Percentiles rank a stretch among this genome's conserved stretches.
Evolutionary conservation across 228 moss, liverwort and hornwort species (phyloP).

Genomic region (Sphagnum magellanicum): DNA sequence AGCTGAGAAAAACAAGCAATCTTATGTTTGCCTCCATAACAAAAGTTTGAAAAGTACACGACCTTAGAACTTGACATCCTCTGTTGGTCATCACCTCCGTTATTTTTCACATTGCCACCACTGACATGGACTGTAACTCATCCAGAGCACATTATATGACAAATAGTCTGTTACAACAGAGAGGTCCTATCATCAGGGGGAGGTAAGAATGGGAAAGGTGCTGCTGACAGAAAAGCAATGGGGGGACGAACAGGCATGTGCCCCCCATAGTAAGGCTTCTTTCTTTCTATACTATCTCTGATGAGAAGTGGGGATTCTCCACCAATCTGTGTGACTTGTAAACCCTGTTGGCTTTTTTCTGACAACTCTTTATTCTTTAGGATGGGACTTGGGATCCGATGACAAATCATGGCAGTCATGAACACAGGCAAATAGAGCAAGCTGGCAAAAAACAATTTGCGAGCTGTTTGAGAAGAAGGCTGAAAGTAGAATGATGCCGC

Average conservation of each 20-base stretch:
- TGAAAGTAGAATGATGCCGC: constrained; percentile 58
- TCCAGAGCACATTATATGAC: too few relatives aligned
- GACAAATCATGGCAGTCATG: constrained; percentile 88
- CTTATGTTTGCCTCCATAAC: too few relatives aligned
- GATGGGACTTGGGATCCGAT: constrained; percentile 65
- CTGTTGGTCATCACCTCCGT: too few relatives aligned
- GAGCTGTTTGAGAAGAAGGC: constrained; percentile 58
- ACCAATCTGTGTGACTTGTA: constrained; percentile 5
- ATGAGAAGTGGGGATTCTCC: constrained; percentile 12
- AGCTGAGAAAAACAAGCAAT: too few relatives aligned
- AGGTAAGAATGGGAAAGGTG: constrained; percentile 94
- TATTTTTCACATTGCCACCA: too few relatives aligned
- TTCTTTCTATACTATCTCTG: constrained; percentile 11
- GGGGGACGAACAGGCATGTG: constrained; percentile 40
- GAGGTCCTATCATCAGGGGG: constrained; percentile 57
- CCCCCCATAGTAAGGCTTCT: constrained; percentile 16
- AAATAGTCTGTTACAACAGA: too few relatives aligned
- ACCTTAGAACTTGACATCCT: too few relatives aligned
- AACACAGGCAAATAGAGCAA: constrained; percentile 70
- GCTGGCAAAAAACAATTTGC: constrained; percentile 69
- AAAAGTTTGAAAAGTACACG: too few relatives aligned
- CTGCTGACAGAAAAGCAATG: constrained; percentile 77
- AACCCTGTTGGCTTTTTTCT: constrained; percentile 5
- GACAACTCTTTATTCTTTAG: constrained; percentile 12
- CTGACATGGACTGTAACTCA: too few relatives aligned